Conservation (phyloP, 129 eudicot genomes). For the Chrysanthemum seticuspe region DNA sequence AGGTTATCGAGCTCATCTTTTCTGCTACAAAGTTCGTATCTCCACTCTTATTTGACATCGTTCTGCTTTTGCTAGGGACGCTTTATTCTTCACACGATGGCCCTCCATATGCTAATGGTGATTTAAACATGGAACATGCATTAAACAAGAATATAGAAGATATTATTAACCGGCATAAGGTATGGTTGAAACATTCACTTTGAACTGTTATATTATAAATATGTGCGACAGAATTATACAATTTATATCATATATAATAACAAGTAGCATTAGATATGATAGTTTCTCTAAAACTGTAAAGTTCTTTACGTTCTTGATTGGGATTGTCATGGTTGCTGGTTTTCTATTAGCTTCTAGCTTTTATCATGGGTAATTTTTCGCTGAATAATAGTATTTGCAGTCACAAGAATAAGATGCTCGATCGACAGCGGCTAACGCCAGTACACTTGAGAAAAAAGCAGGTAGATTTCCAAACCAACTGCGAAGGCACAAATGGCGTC, state of each 20-base stretch:
- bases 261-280: conserved; percentile 13
- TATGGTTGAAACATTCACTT: conserved; percentile 20
- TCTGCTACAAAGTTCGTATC: conserved; percentile 8
- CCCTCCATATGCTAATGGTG: conserved; percentile 98
- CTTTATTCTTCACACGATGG: conserved; percentile 85
- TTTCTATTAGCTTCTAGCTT: conserved; percentile 20
- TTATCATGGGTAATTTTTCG: conserved; percentile 21
- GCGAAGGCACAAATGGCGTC: conserved; percentile 93
- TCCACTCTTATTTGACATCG: conserved; percentile 25
- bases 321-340: conserved; percentile 66
- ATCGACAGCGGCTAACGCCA: conserved; percentile 62
- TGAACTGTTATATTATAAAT: background rate
- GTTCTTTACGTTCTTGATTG: conserved; percentile 86
- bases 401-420: conserved; percentile 83
- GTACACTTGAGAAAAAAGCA: conserved; percentile 84
- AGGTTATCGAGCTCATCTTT: background rate
- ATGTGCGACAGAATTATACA: background rate
- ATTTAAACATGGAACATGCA: conserved; percentile 96
- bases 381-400: conserved; percentile 68
- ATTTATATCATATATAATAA: background rate
- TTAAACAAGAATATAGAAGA: conserved; percentile 85
- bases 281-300: conserved; percentile 86
- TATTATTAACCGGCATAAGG: conserved; percentile 91
- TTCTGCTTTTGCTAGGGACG: conserved; percentile 47
- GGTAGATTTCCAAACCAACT: conserved; percentile 84